These are phyloP conservation scores for Aspergillus sp. DNA, from an alignment of 2,329 filamentous ascomycete species.

Conservation along the genomic window DNA sequence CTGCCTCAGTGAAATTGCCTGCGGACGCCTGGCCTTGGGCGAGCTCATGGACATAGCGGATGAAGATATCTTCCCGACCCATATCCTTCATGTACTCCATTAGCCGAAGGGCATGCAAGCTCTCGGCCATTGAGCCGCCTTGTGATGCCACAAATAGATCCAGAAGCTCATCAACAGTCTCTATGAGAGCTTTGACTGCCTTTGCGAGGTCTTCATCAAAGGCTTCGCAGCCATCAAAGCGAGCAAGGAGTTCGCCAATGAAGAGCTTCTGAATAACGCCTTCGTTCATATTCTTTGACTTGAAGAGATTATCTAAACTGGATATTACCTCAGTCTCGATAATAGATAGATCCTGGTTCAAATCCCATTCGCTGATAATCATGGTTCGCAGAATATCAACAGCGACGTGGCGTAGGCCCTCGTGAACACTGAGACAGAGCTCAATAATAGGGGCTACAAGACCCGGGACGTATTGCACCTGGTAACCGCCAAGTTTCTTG, in stretches of 20 bases:
- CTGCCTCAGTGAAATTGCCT: constrained; percentile 81
- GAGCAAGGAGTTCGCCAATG: constrained; percentile 76
- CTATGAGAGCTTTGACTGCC: constrained; percentile 75
- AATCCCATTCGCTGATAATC: constrained; percentile 97
- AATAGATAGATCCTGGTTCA: constrained; percentile 86
- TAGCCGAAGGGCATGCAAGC: constrained; percentile 83
- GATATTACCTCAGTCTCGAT: constrained; percentile 98
- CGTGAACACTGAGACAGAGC: constrained; percentile 91
- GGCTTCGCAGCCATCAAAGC: constrained; percentile 71
- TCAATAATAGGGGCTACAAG: constrained; percentile 90
- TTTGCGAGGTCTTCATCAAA: constrained; percentile 72
- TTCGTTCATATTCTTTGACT: constrained; percentile 82
- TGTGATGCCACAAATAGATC: constrained; percentile 90
- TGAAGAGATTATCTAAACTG: constrained; percentile 85
- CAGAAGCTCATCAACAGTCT: constrained; percentile 83
- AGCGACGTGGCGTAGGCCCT: constrained; percentile 83
- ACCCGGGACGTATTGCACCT: constrained; percentile 95
- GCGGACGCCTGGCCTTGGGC: constrained; percentile 73
- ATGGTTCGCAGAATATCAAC: constrained; percentile 94
- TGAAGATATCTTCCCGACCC: constrained; percentile 95
- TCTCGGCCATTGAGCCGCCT: constrained; percentile 70
- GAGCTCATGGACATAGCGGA: constrained; percentile 91
- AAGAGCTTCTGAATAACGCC: constrained; percentile 91
- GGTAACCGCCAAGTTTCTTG: constrained; percentile 87
- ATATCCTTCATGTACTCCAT: constrained; percentile 98